Percentiles rank a stretch among this genome's conserved stretches.
These are phyloP conservation scores for Pichia gijzeniarum DNA, from an alignment of 805 yeast genomes.

Conservation along the genomic window DNA sequence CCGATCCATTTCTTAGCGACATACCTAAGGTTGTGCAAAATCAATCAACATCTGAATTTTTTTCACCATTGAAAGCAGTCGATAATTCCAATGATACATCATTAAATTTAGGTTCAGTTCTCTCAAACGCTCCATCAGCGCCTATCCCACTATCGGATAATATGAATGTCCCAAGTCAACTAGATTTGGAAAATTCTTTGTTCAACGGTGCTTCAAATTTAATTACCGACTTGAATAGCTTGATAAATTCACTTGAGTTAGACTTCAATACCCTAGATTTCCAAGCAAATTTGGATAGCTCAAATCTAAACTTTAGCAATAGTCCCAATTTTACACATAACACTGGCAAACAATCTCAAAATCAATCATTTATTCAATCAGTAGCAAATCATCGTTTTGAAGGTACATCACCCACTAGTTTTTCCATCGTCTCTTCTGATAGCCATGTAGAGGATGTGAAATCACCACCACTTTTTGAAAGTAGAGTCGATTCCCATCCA, in stretches of 20 bases:
- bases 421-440: constrained; percentile 16
- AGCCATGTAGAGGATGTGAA: not conserved
- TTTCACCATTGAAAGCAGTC: no score
- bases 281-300: not conserved
- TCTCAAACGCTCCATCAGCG: not conserved
- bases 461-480: not conserved
- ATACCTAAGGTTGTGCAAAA: constrained; percentile 24
- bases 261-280: constrained; percentile 14
- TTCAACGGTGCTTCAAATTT: constrained; percentile 31
- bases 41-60: constrained; percentile 11
- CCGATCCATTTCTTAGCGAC: constrained; percentile 13
- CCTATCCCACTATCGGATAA: not conserved
- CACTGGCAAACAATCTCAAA: not conserved
- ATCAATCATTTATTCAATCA: constrained; percentile 1
- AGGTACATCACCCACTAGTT: constrained; percentile 23
- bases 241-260: constrained; percentile 28
- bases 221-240: constrained; percentile 31
- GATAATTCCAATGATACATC: not conserved
- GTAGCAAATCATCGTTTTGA: constrained; percentile 10
- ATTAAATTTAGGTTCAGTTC: not conserved
- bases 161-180: constrained; percentile 3
- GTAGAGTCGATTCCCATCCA: no score
- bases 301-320: not conserved
- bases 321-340: not conserved
- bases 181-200: constrained; percentile 27